Base-by-base conservation (phyloP, 345 rosid genomes). In the Ceriops decandra region DNA sequence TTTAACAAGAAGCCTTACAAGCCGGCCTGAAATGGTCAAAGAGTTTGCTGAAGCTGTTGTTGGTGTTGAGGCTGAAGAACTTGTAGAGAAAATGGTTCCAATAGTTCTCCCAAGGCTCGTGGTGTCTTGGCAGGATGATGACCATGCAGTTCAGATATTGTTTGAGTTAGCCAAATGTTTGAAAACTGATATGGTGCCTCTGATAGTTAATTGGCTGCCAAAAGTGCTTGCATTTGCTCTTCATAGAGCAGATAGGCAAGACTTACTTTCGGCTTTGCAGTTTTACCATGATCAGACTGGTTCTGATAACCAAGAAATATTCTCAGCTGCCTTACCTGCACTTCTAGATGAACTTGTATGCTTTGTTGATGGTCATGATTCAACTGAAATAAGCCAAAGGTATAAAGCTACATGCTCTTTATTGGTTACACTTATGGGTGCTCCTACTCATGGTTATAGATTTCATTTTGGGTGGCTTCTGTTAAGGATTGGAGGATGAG, bases 221-320 rank as follows among this genome's bases (percentile, higher is more conserved):
- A 89, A 88, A 80, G 97, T 93, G 31, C 98, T 91, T 74, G 91
- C 97, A 26, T 89, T 84, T 87, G 92, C 96, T 74, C 95, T 91
- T 60, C 88, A 85, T 82, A 89, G 73, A 75, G 66, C 82, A 72
- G 87, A 91, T 69, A 87, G 83, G 71, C 84, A 70, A 66, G 84
- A 78, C 63, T 80, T 93, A 76, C 82, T 77, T 70, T 85, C 86
- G 75, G 90, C 90, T 57, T 81, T 93, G 82, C 88, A 88, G 72
- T 88, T 91, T 78, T 93, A 93, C 85, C 83, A 85, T 35, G 84
- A 82, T 63, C 91, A 87, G 66, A 87, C 81, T 82, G 91, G 95
- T 79, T 89, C 95, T 33, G 85, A 93, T 76, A 87, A 88, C 80
- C 86, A 82, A 75, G 98, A 93, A 83, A 87, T 91, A 61, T 93